Conservation (phyloP, 768 basidiomycete species). For the Mycena chlorophos region DNA sequence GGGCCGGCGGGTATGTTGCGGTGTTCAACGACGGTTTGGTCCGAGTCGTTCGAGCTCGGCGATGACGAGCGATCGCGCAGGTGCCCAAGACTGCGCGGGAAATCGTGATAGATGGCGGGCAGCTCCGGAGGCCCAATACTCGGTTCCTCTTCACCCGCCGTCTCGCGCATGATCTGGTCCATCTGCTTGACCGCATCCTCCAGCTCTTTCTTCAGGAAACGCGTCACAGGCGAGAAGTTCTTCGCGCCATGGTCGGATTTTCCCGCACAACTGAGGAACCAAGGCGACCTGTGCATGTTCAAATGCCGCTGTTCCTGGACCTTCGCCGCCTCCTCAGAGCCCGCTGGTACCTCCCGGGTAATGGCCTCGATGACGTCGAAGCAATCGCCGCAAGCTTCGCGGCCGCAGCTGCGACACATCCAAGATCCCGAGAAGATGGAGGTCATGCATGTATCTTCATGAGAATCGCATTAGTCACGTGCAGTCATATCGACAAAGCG, state of each 20-base stretch:
- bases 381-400: slow-evolving; percentile 87
- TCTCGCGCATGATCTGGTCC: slow-evolving; percentile 45
- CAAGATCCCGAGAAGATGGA: slow-evolving; percentile 88
- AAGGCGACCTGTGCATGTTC: slow-evolving; percentile 65
- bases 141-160: neutral
- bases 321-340: slow-evolving; percentile 49
- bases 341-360: slow-evolving; percentile 50
- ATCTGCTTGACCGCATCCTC: slow-evolving; percentile 66
- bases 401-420: slow-evolving; percentile 89
- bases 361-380: slow-evolving; percentile 67
- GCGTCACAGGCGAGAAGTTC: slow-evolving; percentile 79
- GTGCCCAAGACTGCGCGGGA: neutral
- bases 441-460: slow-evolving; percentile 87
- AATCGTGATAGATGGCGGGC: slow-evolving; percentile 17
- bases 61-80: slow-evolving; percentile 2
- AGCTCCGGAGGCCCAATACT: neutral
- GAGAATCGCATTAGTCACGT: neutral
- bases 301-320: slow-evolving; percentile 57
- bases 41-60: slow-evolving; percentile 13
- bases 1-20: too few relatives aligned
- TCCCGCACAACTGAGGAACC: slow-evolving; percentile 70
- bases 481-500: neutral
- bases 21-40: slow-evolving; percentile 11
- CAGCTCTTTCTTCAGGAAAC: slow-evolving; percentile 69
- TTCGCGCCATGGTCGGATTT: slow-evolving; percentile 61